Evolutionary conservation across 768 basidiomycete genomes (phyloP).

Genomic region (Dentipellis sp.): DNA sequence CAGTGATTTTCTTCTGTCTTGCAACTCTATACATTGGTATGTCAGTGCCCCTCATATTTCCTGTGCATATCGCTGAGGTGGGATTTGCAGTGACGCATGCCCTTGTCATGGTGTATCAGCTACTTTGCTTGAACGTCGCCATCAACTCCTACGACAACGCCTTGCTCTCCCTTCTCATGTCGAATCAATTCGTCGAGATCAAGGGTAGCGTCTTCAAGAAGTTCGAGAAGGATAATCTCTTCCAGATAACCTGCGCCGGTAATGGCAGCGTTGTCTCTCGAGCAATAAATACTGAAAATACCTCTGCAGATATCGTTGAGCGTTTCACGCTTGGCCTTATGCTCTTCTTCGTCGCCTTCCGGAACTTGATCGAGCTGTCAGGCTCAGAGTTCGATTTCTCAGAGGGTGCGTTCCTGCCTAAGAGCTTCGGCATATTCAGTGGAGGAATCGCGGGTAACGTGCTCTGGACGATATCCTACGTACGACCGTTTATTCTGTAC

Average conservation of each 20-base stretch:
- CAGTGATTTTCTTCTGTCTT: conserved; percentile 76
- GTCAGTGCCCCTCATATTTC: conserved; percentile 14
- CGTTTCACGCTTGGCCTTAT: conserved; percentile 88
- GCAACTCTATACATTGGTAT: conserved; percentile 77
- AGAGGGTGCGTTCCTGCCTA: conserved; percentile 64
- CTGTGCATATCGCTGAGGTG: neutral
- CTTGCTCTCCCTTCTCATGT: conserved; percentile 85
- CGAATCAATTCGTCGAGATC: conserved; percentile 99
- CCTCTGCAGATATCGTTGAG: conserved; percentile 81
- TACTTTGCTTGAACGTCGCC: conserved; percentile 92
- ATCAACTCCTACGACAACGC: conserved; percentile 98
- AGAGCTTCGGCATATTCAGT: conserved; percentile 77
- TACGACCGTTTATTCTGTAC: conserved; percentile 27
- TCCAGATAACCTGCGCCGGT: conserved; percentile 98
- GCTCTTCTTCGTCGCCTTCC: conserved; percentile 84
- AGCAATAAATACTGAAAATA: neutral
- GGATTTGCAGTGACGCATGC: conserved; percentile 66
- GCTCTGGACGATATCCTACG: conserved; percentile 84
- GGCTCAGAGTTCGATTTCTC: conserved; percentile 79
- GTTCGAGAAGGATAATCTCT: conserved; percentile 97
- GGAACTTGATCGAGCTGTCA: conserved; percentile 90
- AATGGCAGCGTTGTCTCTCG: neutral
- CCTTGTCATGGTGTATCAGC: conserved; percentile 92
- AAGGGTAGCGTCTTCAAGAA: conserved; percentile 99
- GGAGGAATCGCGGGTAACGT: conserved; percentile 73